These are phyloP conservation scores for Chloromonas sp. DNA, from an alignment of 163 green algal genomes.

Conservation along the genomic window DNA sequence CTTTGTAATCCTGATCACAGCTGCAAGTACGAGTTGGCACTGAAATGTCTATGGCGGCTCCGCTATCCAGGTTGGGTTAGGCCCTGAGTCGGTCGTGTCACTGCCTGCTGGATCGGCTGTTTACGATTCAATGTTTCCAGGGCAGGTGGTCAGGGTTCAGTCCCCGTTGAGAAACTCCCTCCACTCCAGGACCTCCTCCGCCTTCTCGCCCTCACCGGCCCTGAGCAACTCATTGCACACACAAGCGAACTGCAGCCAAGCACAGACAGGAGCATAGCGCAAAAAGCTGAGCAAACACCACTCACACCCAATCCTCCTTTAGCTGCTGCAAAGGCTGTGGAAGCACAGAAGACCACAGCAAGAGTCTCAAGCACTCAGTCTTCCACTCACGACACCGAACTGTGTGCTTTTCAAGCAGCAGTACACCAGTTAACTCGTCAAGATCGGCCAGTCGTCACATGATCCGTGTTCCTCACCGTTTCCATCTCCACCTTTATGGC, in stretches of 20 bases:
- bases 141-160: too few relatives aligned
- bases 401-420: not conserved
- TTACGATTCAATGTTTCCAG: too few relatives aligned
- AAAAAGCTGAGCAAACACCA: not conserved
- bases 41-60: too few relatives aligned
- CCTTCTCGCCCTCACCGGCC: not conserved
- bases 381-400: not conserved
- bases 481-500: not conserved
- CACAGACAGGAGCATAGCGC: too few relatives aligned
- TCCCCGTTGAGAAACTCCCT: not conserved
- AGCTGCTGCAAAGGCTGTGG: not conserved
- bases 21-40: too few relatives aligned
- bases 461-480: not conserved
- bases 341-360: not conserved
- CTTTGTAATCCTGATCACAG: too few relatives aligned
- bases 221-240: constrained; percentile 3
- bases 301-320: not conserved
- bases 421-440: not conserved
- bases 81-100: too few relatives aligned
- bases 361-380: too few relatives aligned
- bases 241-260: not conserved
- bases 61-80: too few relatives aligned
- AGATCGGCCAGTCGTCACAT: not conserved
- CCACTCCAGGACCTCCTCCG: constrained; percentile 6
- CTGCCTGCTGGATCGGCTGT: too few relatives aligned